Conservation (phyloP, 1,139 yeast species). For the Citeromyces hawaiiensis region DNA sequence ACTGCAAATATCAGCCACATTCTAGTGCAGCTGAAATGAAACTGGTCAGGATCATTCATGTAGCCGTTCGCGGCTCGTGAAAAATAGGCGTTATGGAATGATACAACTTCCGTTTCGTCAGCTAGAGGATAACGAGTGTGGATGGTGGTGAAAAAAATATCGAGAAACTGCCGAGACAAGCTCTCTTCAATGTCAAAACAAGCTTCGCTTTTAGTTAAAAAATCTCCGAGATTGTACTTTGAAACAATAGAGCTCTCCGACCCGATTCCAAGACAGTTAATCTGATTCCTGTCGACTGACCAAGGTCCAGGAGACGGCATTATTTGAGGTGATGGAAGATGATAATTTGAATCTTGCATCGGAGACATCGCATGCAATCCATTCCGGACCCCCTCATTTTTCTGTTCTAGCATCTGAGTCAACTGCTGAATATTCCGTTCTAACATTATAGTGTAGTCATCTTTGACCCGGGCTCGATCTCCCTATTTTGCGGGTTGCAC, state of each 20-base stretch:
- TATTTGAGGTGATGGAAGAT: background rate
- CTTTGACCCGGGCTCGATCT: constrained; percentile 22
- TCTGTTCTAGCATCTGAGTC: constrained; percentile 26
- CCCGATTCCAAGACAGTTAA: constrained; percentile 4
- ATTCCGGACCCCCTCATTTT: constrained; percentile 15
- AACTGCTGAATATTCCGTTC: constrained; percentile 36
- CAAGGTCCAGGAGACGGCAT: background rate
- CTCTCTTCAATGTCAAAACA: constrained; percentile 30
- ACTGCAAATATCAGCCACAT: constrained; percentile 36
- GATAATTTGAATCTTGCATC: background rate
- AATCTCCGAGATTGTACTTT: constrained; percentile 26
- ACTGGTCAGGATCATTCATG: constrained; percentile 20
- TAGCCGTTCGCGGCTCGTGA: constrained; percentile 17
- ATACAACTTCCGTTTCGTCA: constrained; percentile 30
- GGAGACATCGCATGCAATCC: constrained; percentile 17
- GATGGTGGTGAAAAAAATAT: constrained; percentile 32
- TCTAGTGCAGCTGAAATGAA: constrained; percentile 34
- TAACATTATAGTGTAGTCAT: constrained; percentile 36
- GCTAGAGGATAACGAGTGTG: constrained; percentile 37
- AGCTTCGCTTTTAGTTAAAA: constrained; percentile 24
- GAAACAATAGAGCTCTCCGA: constrained; percentile 18
- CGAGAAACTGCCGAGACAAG: constrained; percentile 28
- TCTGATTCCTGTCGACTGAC: constrained; percentile 5
- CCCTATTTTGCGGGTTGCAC: constrained; percentile 45
- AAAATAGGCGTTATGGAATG: constrained; percentile 29